A percentile compares a stretch with the other conserved stretches of the same genome.
Conservation (phyloP, 2,329 filamentous ascomycete species). For the Fusarium pseudograminearum region DNA sequence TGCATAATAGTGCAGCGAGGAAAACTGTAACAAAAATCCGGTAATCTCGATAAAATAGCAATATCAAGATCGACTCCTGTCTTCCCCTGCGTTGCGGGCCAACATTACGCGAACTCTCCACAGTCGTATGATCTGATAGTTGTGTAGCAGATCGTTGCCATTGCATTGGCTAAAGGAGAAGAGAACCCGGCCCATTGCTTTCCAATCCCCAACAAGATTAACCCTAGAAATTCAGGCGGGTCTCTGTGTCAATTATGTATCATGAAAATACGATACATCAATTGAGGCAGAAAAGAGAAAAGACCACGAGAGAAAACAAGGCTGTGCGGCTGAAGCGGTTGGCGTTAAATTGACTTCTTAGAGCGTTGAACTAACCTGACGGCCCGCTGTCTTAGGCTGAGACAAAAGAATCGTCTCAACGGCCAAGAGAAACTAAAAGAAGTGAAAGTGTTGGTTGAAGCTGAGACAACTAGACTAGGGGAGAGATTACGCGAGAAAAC, state of each 20-base stretch:
- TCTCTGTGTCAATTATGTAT: neutral
- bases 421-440: neutral
- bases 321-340: neutral
- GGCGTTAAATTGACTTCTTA: neutral
- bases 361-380: neutral
- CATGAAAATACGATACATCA: neutral
- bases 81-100: neutral
- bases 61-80: neutral
- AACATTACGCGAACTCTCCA: neutral
- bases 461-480: neutral
- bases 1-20: neutral
- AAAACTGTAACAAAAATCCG: neutral
- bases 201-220: neutral
- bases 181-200: neutral
- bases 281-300: neutral
- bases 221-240: neutral
- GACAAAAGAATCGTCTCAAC: neutral
- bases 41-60: neutral
- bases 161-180: neutral
- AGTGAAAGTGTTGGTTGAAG: neutral
- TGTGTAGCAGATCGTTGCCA: neutral
- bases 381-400: neutral
- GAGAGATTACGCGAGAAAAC: neutral
- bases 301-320: neutral
- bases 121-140: neutral